Conservation (phyloP, 2,329 filamentous ascomycete genomes). For the Xylariaceae sp. region DNA sequence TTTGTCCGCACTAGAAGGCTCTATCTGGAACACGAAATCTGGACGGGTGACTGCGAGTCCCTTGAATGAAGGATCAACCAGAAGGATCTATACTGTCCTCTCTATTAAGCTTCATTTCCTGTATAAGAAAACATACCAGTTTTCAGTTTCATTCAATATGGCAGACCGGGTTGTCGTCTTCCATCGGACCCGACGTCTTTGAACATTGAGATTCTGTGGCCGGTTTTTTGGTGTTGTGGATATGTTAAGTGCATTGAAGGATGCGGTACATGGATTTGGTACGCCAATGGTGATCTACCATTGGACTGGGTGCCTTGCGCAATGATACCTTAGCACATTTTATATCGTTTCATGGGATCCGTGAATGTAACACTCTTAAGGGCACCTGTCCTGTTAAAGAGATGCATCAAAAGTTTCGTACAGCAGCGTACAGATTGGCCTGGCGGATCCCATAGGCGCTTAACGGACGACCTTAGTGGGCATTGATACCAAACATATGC, state of each 20-base stretch:
- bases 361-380: slow-evolving; percentile 6
- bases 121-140: background rate
- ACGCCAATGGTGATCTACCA: slow-evolving; percentile 12
- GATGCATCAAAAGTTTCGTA: background rate
- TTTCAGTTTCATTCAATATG: background rate
- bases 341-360: slow-evolving; percentile 2
- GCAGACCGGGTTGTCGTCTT: background rate
- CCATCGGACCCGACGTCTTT: slow-evolving; percentile 11
- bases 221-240: no score
- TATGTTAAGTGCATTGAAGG: slow-evolving; percentile 18
- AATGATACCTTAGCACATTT: slow-evolving; percentile 21
- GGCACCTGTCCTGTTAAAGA: no score
- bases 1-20: slow-evolving; percentile 7
- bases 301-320: slow-evolving; percentile 25
- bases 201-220: no score
- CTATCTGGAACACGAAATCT: slow-evolving; percentile 14
- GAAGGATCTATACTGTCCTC: slow-evolving; percentile 10
- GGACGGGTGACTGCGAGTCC: no score
- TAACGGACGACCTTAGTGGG: no score
- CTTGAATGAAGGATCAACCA: background rate
- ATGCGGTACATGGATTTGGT: slow-evolving; percentile 24
- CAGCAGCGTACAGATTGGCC: background rate
- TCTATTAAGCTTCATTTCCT: slow-evolving; percentile 4
- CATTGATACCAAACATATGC: no score
- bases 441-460: background rate